Evolutionary conservation across 78 protist species (phyloP), one percentile per base, ranked within the genome.

Genomic region (Cyanophora paradoxa): DNA sequence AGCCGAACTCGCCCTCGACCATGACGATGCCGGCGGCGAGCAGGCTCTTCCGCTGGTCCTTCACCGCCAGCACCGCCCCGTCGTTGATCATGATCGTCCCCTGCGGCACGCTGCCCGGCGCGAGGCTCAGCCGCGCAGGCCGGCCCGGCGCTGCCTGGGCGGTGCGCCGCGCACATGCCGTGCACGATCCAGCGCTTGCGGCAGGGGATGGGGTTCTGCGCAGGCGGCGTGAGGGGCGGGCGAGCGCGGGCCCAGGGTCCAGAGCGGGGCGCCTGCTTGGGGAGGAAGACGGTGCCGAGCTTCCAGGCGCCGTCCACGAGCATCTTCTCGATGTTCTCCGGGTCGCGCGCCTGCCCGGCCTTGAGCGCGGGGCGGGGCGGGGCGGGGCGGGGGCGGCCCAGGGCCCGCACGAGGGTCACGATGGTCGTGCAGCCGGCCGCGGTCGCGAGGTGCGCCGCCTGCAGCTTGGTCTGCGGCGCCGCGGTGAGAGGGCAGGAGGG

Each of bases 401-500:
- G n/a, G n/a, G 17, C 14, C 0, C 3, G 1, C 46, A 64, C 72
- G n/a, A 24, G 30, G 63, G 8, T 1, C 46, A 75, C 64, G 48
- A 33, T 22, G n/a, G 65, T 58, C 28, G 41, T 33, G 65, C 28
- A 7, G 48, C 82, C 82, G 1, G 73, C 34, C 19, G 78, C 78
- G 11, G 59, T 17, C 24, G 84, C 76, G 30, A 80, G 63, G 26
- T 52, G 65, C 28, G 84, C 84, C 13, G 84, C 84, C n/a, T n/a
- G n/a, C n/a, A n/a, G n/a, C n/a, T n/a, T n/a, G n/a, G n/a, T n/a
- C n/a, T n/a, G n/a, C n/a, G n/a, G n/a, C n/a, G n/a, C n/a, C n/a
- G n/a, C n/a, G n/a, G n/a, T n/a, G n/a, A n/a, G n/a, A n/a, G n/a
- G n/a, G n/a, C n/a, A n/a, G n/a, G n/a, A n/a, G n/a, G n/a, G n/a